A percentile compares a stretch with the other conserved stretches of the same genome.
These are phyloP conservation scores for Pyronema domesticum DNA, from an alignment of 495 filamentous ascomycete species.

Conservation along the genomic window DNA sequence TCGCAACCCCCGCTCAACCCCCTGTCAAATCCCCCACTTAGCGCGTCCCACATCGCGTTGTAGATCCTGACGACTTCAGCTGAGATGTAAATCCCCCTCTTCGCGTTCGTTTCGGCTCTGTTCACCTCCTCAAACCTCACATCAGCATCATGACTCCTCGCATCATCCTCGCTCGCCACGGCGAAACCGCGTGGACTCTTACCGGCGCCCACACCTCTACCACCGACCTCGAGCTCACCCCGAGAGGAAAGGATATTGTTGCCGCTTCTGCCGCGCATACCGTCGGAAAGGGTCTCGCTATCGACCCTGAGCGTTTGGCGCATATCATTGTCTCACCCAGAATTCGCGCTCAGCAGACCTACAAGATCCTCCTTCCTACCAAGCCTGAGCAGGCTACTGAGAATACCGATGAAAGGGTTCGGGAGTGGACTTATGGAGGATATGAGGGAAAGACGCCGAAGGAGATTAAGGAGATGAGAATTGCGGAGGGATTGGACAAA, in stretches of 20 bases:
- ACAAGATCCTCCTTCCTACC: slow-evolving; percentile 59
- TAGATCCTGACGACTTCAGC: too few species aligned
- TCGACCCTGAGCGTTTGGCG: slow-evolving; percentile 63
- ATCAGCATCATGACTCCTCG: slow-evolving; percentile 38
- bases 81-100: too few species aligned
- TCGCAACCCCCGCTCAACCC: too few species aligned
- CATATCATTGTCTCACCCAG: slow-evolving; percentile 86
- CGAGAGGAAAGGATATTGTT: slow-evolving; percentile 72
- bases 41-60: too few species aligned
- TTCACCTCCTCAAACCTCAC: neutral
- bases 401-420: slow-evolving; percentile 55
- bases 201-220: slow-evolving; percentile 78
- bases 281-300: slow-evolving; percentile 67
- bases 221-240: slow-evolving; percentile 71
- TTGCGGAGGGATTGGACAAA: slow-evolving; percentile 38
- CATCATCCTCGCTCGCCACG: slow-evolving; percentile 82
- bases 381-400: slow-evolving; percentile 33
- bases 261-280: slow-evolving; percentile 64
- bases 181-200: slow-evolving; percentile 93
- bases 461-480: slow-evolving; percentile 46
- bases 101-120: too few species aligned
- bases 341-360: slow-evolving; percentile 65
- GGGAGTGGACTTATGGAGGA: slow-evolving; percentile 91
- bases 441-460: slow-evolving; percentile 78
- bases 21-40: too few species aligned